Evolutionary conservation across 257 asterid genomes (phyloP).

Genomic region (Primulina huaijiensis): DNA sequence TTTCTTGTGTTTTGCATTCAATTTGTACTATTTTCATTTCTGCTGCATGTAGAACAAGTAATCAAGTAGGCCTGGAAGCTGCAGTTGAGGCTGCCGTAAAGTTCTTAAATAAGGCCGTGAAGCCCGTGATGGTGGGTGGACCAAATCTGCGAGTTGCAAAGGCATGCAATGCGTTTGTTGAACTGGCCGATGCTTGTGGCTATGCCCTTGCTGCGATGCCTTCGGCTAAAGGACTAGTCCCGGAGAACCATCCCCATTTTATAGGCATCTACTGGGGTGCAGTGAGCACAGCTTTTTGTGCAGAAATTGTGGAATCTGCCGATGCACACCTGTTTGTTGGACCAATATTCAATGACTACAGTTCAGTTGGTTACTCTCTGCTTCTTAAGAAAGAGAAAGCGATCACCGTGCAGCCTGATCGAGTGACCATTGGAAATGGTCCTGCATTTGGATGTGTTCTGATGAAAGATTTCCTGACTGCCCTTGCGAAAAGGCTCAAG

Average conservation of each 20-base stretch:
- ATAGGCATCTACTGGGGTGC: slow-evolving; percentile 91
- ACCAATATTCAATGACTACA: slow-evolving; percentile 75
- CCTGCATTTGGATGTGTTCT: slow-evolving; percentile 73
- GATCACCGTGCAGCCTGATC: slow-evolving; percentile 69
- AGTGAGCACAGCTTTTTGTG: slow-evolving; percentile 75
- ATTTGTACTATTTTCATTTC: slow-evolving; percentile 3
- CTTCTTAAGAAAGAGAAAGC: slow-evolving; percentile 86
- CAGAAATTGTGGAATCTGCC: slow-evolving; percentile 80
- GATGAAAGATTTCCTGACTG: slow-evolving; percentile 72
- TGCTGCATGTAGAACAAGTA: slow-evolving; percentile 46
- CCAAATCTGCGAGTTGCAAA: slow-evolving; percentile 69
- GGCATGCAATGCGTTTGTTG: slow-evolving; percentile 59
- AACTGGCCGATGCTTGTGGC: slow-evolving; percentile 57
- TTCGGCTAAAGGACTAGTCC: slow-evolving; percentile 76
- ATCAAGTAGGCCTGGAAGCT: slow-evolving; percentile 62
- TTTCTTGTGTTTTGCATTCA: not conserved
- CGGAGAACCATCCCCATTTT: slow-evolving; percentile 70
- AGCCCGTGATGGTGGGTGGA: slow-evolving; percentile 89
- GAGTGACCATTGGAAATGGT: slow-evolving; percentile 57
- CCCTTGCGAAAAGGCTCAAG: slow-evolving; percentile 56
- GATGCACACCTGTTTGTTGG: slow-evolving; percentile 83
- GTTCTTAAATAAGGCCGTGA: slow-evolving; percentile 75
- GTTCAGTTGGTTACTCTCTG: slow-evolving; percentile 77
- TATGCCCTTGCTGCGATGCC: slow-evolving; percentile 74
- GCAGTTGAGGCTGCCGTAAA: slow-evolving; percentile 73